Evolutionary conservation across 2,329 filamentous ascomycete species (phyloP), one percentile per base, ranked within the genome.

Genomic region (Colletotrichum higginsianum): DNA sequence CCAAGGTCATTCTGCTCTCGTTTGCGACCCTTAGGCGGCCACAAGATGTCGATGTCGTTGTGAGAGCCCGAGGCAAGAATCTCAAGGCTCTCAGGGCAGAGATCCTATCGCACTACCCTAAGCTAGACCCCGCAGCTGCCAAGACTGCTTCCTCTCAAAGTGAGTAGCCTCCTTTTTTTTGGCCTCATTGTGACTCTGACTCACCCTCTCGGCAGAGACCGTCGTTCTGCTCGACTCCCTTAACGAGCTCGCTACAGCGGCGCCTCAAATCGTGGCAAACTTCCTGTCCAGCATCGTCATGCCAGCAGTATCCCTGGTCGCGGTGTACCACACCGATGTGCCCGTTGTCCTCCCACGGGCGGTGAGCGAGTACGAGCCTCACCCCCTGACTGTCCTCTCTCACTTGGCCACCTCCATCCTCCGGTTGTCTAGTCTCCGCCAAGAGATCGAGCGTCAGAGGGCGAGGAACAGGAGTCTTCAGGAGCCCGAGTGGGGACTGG

Each of bases 361-460:
- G 9, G 81, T 80, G 63, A 83, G 81, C 75, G 86, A 88, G 77
- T 91, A 94, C 81, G 84, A 89, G 21, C 94, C 95, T 0, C 84
- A 90, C 38, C 90, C 94, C 0, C 86, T 97, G 15, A 91, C 91
- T 1, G 84, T 95, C 0, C 86, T 98, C 26, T 89, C 88, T 56
- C 97, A 97, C 81, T 90, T 98, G 69, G 94, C 95, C n/a, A 99
- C 96, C 4, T 92, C 94, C 4, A 89, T 98, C 64, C 87, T 98
- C 71, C 91, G 89, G 5, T 86, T 93, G 0, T 90, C 92, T 49
- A 93, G 91, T 16, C 87, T 98, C 49, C 84, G 90, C 9, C 94
- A 98, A 75, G 89, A 93, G 53, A 86, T 96, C 6, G 90, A 91
- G 40, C 87, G 89, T 47, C 94, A 94, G 79, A 88, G 87, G n/a